Evolutionary conservation across 192 early-diverging fungal genomes (phyloP).

Genomic region (Backusella parvicylindrica): DNA sequence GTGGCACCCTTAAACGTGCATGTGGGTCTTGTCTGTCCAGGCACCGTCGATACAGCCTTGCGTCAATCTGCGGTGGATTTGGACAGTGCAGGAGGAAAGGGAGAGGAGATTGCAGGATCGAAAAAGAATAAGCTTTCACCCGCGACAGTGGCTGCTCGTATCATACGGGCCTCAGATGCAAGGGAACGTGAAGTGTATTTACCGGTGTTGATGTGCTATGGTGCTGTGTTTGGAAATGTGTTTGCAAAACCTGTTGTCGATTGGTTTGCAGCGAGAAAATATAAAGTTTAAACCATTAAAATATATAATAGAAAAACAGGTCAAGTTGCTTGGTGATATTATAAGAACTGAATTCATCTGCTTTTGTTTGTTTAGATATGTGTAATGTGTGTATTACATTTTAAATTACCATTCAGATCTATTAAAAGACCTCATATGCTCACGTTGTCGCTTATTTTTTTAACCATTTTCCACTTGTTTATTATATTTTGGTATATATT

Average conservation of each 20-base stretch:
- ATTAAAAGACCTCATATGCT: too few species aligned
- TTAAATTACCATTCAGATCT: too few species aligned
- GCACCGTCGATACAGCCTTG: constrained; percentile 73
- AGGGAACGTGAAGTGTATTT: constrained; percentile 58
- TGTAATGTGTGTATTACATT: too few species aligned
- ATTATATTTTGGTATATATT: too few species aligned
- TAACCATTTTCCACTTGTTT: too few species aligned
- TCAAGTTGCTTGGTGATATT: too few species aligned
- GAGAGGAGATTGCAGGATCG: constrained; percentile 33
- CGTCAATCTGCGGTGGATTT: constrained; percentile 62
- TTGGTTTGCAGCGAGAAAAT: constrained; percentile 68
- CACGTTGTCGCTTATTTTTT: too few species aligned
- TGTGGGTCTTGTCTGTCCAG: constrained; percentile 68
- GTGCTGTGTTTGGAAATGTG: constrained; percentile 43
- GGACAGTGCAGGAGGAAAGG: not conserved
- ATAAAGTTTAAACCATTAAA: constrained; percentile 40
- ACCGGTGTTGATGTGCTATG: constrained; percentile 53
- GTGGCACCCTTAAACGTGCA: constrained; percentile 53
- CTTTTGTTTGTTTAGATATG: too few species aligned
- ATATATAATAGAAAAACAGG: not conserved
- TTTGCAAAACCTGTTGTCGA: constrained; percentile 62
- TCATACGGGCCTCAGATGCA: constrained; percentile 56
- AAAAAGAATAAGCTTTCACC: constrained; percentile 64
- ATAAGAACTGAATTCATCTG: too few species aligned
- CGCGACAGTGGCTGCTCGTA: constrained; percentile 52